phyloP scores from a whole-genome alignment of 1,284 basidiomycete species.

The Thecaphora frezii region DNA sequence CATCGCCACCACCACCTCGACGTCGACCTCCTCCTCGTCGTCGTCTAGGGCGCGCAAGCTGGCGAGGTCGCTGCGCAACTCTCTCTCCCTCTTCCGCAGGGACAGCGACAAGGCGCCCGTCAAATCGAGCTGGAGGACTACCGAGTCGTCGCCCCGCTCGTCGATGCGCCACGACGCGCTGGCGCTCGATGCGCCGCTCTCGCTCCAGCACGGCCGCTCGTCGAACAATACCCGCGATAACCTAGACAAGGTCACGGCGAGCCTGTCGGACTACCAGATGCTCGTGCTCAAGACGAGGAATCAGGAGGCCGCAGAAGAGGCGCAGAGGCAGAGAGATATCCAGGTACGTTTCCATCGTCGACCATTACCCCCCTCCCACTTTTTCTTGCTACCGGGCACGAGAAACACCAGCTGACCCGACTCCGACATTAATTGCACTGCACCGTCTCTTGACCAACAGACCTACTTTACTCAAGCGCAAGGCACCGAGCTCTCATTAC shows the following conservation, averaged over 20 bases:
- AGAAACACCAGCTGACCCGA: too few species aligned
- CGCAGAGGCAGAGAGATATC: conserved; percentile 15
- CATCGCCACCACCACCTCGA: background rate
- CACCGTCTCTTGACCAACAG: background rate
- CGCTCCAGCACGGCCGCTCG: too few species aligned
- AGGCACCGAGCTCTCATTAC: conserved; percentile 13
- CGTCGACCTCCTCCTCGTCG: conserved; percentile 4
- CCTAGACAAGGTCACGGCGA: too few species aligned
- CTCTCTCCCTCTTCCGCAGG: conserved; percentile 8
- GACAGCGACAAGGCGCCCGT: conserved; percentile 13
- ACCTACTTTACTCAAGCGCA: conserved; percentile 23
- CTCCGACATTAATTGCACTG: background rate
- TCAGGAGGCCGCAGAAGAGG: conserved; percentile 16
- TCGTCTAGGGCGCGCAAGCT: conserved; percentile 4
- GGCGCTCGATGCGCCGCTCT: too few species aligned
- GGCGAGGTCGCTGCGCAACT: background rate
- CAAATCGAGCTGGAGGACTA: conserved; percentile 5
- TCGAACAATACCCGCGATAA: too few species aligned
- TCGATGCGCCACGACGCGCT: too few species aligned
- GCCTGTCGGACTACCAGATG: conserved; percentile 24
- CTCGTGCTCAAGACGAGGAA: conserved; percentile 12
- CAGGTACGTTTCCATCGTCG: too few species aligned
- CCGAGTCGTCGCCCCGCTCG: conserved; percentile 12
- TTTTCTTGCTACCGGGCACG: too few species aligned
- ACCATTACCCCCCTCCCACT: too few species aligned